Evolutionary conservation across 2,329 filamentous ascomycete species (phyloP).

Genomic region (Microthyrium microscopicum): DNA sequence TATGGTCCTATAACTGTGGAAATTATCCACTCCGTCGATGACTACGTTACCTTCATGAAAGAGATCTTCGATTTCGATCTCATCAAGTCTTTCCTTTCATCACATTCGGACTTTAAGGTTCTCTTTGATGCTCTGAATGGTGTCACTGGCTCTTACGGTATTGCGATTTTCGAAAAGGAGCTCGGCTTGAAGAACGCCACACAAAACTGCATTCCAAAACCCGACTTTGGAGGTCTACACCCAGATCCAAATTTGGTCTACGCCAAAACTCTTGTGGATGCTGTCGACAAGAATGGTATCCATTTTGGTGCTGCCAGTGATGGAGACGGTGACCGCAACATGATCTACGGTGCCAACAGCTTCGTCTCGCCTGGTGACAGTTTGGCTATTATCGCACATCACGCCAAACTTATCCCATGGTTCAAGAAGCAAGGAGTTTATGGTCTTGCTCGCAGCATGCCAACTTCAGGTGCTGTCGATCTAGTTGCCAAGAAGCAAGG

Average conservation of each 20-base stretch:
- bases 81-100: conserved; percentile 83
- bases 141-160: conserved; percentile 89
- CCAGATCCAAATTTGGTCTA: conserved; percentile 97
- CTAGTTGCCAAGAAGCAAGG: conserved; percentile 90
- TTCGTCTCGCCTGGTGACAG: conserved; percentile 97
- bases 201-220: conserved; percentile 82
- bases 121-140: conserved; percentile 90
- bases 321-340: conserved; percentile 96
- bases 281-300: conserved; percentile 77
- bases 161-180: conserved; percentile 88
- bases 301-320: conserved; percentile 95
- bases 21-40: conserved; percentile 79
- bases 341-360: conserved; percentile 95
- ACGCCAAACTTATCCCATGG: conserved; percentile 91
- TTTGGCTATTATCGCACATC: conserved; percentile 93
- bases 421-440: conserved; percentile 96
- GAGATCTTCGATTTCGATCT: conserved; percentile 96
- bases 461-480: conserved; percentile 87
- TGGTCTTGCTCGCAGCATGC: conserved; percentile 92
- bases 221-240: conserved; percentile 94
- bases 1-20: conserved; percentile 86
- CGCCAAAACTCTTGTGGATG: conserved; percentile 83
- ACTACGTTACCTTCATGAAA: conserved; percentile 92
- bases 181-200: conserved; percentile 67
- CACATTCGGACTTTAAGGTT: conserved; percentile 85